Evolutionary conservation across 352 stramenopile genomes (phyloP).

Genomic region (Globisporangium spinosum): DNA sequence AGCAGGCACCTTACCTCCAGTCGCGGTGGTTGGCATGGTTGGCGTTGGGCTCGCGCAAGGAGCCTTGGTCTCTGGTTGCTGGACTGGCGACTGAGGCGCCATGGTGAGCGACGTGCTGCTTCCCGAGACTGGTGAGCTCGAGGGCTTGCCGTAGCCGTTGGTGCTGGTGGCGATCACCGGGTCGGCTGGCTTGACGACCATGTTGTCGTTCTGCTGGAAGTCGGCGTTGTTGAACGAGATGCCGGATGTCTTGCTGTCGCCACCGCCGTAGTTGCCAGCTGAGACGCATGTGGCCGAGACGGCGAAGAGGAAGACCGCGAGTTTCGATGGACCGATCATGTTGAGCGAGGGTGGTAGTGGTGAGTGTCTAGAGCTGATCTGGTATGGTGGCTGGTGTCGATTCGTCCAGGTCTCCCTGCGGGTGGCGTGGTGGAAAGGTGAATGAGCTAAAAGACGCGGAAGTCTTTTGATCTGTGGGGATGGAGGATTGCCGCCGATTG

Average conservation of each 20-base stretch:
- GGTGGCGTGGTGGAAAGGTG: neutral
- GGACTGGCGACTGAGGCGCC: slow-evolving; percentile 3
- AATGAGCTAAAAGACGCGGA: slow-evolving; percentile 6
- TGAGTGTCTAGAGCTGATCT: slow-evolving; percentile 11
- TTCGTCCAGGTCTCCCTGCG: slow-evolving; percentile 3
- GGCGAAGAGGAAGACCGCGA: slow-evolving; percentile 18
- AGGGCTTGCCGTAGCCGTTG: slow-evolving; percentile 12
- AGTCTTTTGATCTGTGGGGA: slow-evolving; percentile 5
- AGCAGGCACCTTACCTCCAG: slow-evolving; percentile 3
- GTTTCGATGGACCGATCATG: slow-evolving; percentile 19
- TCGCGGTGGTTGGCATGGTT: slow-evolving; percentile 6
- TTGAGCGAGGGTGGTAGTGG: neutral
- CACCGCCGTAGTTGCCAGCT: slow-evolving; percentile 15
- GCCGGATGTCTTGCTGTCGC: neutral
- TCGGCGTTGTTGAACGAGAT: slow-evolving; percentile 22
- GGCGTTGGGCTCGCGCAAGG: slow-evolving; percentile 8
- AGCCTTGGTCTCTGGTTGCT: neutral
- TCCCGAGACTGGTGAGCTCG: neutral
- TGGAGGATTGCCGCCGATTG: slow-evolving; percentile 11
- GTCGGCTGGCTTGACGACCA: slow-evolving; percentile 16
- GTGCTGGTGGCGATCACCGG: slow-evolving; percentile 11
- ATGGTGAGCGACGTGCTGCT: slow-evolving; percentile 1
- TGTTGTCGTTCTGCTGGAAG: slow-evolving; percentile 22
- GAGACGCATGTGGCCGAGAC: slow-evolving; percentile 13
- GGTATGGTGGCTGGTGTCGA: neutral